Base-by-base conservation (phyloP, 1,284 basidiomycete genomes). In the Pulchroboletus neoregius region DNA sequence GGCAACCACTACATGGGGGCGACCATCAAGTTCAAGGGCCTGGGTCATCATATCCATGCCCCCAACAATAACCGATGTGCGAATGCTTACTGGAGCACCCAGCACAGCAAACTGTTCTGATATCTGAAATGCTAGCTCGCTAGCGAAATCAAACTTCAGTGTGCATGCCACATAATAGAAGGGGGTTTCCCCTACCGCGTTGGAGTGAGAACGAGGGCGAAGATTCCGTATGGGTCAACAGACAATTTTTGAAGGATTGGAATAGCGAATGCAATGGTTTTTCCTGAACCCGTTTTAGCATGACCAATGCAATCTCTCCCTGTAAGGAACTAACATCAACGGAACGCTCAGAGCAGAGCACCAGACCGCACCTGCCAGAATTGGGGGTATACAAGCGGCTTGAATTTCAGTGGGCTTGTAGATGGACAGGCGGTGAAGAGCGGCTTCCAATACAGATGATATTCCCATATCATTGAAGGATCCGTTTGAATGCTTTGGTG, bases 21-120 rank as follows among this genome's bases (percentile, higher is more conserved):
- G 79, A 54, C 83, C 78, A 3, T 79, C 78, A 5, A 99, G 80
- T 62, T 95, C 92, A 26, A 91, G 74, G 0, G 95, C 91, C 66
- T 99, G 96, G 6, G 83, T 68, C 74, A 97, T 93, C 88, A 97
- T 96, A 62, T 99, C 96, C 91, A 99, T 94, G 4, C 96, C 96
- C 8, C 96, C 96, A 3, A 99, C 92, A 16, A 99, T 77, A 3
- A 98, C 91, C 7, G 87, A 80, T 15, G 93, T 96, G 20, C 82
- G 82, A 41, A 93, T 69, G 57, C 85, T 91, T 42, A 95, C 68
- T 3, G 91, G 76, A 22, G 81, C 76, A 18, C 95, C 96, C 1
- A 99, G 76, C 0, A 94, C 94, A 1, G 87, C 82, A 64, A 99
- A 97, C 66, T 99, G 95, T 58, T 98, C 94, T 1, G 92, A 81